phyloP scores from a whole-genome alignment of 805 yeast species.

The Myxozyma geophila region DNA sequence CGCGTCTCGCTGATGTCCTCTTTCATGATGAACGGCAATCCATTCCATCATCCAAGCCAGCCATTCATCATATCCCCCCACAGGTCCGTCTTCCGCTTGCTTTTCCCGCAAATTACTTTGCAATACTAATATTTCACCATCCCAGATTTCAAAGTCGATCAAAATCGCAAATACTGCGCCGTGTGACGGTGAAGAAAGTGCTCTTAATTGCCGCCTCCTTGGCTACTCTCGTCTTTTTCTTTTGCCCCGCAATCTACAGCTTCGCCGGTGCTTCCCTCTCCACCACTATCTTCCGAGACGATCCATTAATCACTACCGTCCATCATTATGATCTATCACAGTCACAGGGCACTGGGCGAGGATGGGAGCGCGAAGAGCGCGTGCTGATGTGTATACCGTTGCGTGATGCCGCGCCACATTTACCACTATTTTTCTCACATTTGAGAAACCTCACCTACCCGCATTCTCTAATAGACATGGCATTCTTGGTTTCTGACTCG shows the following conservation, averaged over 20 bases:
- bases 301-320: slow-evolving; percentile 48
- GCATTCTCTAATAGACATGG: slow-evolving; percentile 79
- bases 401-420: slow-evolving; percentile 88
- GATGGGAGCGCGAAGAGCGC: slow-evolving; percentile 81
- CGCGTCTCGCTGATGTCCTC: slow-evolving; percentile 5
- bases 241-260: slow-evolving; percentile 32
- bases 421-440: slow-evolving; percentile 87
- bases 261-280: slow-evolving; percentile 26
- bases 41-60: slow-evolving; percentile 26
- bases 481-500: slow-evolving; percentile 89
- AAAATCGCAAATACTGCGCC: slow-evolving; percentile 12
- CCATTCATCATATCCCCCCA: slow-evolving; percentile 38
- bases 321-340: slow-evolving; percentile 74
- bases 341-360: slow-evolving; percentile 67
- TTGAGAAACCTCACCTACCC: slow-evolving; percentile 75
- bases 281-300: slow-evolving; percentile 36
- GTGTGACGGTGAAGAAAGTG: slow-evolving; percentile 15
- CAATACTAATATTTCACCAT: not conserved
- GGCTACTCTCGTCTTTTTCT: slow-evolving; percentile 22
- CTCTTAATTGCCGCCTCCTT: slow-evolving; percentile 26
- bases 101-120: not conserved
- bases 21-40: slow-evolving; percentile 31
- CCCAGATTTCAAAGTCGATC: slow-evolving; percentile 28
- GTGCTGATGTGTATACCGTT: slow-evolving; percentile 86
- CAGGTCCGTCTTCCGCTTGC: slow-evolving; percentile 23